Conservation (phyloP, 805 yeast genomes). For the Ogataea siamensis region DNA sequence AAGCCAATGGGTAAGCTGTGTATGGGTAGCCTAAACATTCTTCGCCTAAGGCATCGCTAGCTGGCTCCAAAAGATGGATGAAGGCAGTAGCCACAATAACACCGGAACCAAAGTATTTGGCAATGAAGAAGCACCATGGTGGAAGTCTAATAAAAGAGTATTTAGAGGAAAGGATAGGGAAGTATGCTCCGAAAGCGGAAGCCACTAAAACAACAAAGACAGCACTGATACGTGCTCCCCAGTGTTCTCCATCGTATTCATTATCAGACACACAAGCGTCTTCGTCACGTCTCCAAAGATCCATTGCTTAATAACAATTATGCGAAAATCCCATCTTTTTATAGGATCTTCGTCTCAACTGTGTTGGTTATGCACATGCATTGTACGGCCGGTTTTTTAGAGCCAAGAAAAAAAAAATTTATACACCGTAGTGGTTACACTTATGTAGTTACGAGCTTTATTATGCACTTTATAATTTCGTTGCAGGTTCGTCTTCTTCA, state of each 20-base stretch:
- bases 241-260: slow-evolving; percentile 33
- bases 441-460: slow-evolving; percentile 4
- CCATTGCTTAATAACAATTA: slow-evolving; percentile 3
- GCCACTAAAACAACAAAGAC: slow-evolving; percentile 60
- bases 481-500: slow-evolving; percentile 32
- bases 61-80: slow-evolving; percentile 71
- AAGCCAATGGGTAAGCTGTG: slow-evolving; percentile 52
- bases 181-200: slow-evolving; percentile 56
- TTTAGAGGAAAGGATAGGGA: slow-evolving; percentile 61
- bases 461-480: slow-evolving; percentile 7
- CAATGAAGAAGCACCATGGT: slow-evolving; percentile 58
- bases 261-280: slow-evolving; percentile 22
- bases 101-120: slow-evolving; percentile 80
- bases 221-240: slow-evolving; percentile 52
- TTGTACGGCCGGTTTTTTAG: neutral
- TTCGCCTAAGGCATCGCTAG: slow-evolving; percentile 52
- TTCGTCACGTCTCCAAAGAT: slow-evolving; percentile 13
- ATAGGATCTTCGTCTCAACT: slow-evolving; percentile 3
- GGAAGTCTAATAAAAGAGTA: slow-evolving; percentile 61
- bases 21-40: slow-evolving; percentile 64
- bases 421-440: slow-evolving; percentile 7
- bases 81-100: slow-evolving; percentile 82
- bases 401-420: slow-evolving; percentile 3
- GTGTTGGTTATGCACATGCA: slow-evolving; percentile 15
- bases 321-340: neutral